phyloP scores from a whole-genome alignment of 306 rosid species.

The Prunus fruticosa region DNA sequence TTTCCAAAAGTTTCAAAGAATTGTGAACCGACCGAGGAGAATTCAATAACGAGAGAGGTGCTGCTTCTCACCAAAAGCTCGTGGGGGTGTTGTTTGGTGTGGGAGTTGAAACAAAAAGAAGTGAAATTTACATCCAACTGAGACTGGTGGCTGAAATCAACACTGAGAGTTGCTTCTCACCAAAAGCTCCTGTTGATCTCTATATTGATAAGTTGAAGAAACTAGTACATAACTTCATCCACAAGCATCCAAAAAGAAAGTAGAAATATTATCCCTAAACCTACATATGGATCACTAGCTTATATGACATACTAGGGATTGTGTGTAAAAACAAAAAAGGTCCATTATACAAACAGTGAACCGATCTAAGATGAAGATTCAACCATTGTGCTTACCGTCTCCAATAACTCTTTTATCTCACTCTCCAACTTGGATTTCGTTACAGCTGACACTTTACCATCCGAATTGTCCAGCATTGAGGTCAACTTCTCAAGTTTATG shows the following conservation, averaged over 20 bases:
- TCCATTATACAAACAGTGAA: conserved; percentile 7
- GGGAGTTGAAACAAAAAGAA: background rate
- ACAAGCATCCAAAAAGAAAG: conserved; percentile 19
- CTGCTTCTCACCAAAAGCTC: background rate
- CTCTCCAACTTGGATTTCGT: conserved; percentile 42
- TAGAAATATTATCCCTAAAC: conserved; percentile 8
- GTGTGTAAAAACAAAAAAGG: background rate
- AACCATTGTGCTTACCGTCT: conserved; percentile 57
- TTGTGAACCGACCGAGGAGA: too few species aligned
- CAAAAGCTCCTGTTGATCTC: background rate
- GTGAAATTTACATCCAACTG: background rate
- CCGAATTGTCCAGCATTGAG: conserved; percentile 49
- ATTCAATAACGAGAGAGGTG: too few species aligned
- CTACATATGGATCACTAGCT: conserved; percentile 33
- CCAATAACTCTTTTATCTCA: conserved; percentile 56
- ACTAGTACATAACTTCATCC: background rate
- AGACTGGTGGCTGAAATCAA: background rate
- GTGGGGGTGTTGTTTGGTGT: background rate
- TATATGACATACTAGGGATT: background rate
- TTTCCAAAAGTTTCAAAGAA: too few species aligned
- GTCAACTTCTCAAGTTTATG: conserved; percentile 51
- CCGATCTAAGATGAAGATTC: conserved; percentile 37
- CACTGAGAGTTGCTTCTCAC: background rate
- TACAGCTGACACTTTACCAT: conserved; percentile 26
- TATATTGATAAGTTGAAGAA: conserved; percentile 1